Evolutionary conservation across 768 basidiomycete genomes (phyloP).

Genomic region (Naganishia kalamii): DNA sequence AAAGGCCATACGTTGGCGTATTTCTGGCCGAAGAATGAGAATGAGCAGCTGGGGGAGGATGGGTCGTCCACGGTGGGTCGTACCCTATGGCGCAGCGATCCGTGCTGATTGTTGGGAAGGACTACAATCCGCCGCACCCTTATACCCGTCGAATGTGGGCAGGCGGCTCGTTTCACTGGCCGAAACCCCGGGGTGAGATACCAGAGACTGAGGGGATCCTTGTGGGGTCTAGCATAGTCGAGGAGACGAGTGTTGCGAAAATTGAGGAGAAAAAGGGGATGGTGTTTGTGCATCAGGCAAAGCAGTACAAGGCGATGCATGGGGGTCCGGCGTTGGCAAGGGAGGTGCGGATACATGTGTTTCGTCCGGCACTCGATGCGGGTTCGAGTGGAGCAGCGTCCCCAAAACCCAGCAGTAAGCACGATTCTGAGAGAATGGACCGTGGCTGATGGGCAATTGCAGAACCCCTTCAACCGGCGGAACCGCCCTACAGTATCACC

Average conservation of each 20-base stretch:
- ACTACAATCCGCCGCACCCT: slow-evolving; percentile 37
- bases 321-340: slow-evolving; percentile 24
- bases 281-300: slow-evolving; percentile 39
- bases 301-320: slow-evolving; percentile 18
- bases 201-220: neutral
- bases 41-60: slow-evolving; percentile 33
- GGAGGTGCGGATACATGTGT: slow-evolving; percentile 41
- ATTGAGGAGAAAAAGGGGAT: slow-evolving; percentile 34
- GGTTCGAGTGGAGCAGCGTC: neutral
- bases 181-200: slow-evolving; percentile 3
- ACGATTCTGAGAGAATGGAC: too few relatives aligned
- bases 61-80: slow-evolving; percentile 35
- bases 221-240: slow-evolving; percentile 5
- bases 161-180: slow-evolving; percentile 27
- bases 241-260: slow-evolving; percentile 27
- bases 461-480: neutral
- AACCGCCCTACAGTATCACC: slow-evolving; percentile 52
- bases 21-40: slow-evolving; percentile 30
- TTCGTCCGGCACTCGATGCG: slow-evolving; percentile 24
- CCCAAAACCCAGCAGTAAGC: neutral
- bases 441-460: neutral
- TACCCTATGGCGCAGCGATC: neutral
- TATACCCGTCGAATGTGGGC: slow-evolving; percentile 42
- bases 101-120: slow-evolving; percentile 19
- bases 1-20: slow-evolving; percentile 31